Conservation (phyloP, 371 early-diverging fungal species). For the Fennellomyces sp. region DNA sequence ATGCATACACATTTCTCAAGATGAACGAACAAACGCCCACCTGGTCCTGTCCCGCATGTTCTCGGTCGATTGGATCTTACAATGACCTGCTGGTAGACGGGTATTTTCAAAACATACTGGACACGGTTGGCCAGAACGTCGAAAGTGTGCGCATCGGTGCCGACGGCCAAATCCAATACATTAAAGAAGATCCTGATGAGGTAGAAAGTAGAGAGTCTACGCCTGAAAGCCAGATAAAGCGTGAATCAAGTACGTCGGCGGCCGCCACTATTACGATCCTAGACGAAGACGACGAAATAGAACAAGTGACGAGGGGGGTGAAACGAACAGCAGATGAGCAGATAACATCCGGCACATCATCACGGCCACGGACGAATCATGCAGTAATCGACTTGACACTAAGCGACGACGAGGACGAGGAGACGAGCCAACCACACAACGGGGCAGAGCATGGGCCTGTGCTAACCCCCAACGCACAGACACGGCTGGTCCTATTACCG, state of each 20-base stretch:
- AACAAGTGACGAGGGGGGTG: neutral
- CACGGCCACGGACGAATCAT: conserved; percentile 13
- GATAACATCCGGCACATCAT: neutral
- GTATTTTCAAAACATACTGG: conserved; percentile 69
- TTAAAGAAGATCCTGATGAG: conserved; percentile 23
- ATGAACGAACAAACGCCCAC: conserved; percentile 74
- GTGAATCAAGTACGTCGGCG: conserved; percentile 21
- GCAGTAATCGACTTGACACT: conserved; percentile 69
- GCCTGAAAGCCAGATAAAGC: conserved; percentile 15
- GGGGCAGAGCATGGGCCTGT: neutral
- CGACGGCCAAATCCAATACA: conserved; percentile 57
- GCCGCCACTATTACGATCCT: neutral
- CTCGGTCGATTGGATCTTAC: conserved; percentile 51
- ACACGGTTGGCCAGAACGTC: conserved; percentile 41
- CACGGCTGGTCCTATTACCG: neutral
- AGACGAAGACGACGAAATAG: neutral
- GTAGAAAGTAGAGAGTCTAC: neutral
- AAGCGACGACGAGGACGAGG: conserved; percentile 59
- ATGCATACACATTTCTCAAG: conserved; percentile 63
- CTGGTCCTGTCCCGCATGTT: conserved; percentile 80
- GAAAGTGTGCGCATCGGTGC: conserved; percentile 67
- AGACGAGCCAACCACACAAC: conserved; percentile 11
- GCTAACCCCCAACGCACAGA: neutral
- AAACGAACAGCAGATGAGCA: neutral
- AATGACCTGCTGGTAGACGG: conserved; percentile 68